Conservation (phyloP, 129 eudicot genomes). For the Flaveria robusta region DNA sequence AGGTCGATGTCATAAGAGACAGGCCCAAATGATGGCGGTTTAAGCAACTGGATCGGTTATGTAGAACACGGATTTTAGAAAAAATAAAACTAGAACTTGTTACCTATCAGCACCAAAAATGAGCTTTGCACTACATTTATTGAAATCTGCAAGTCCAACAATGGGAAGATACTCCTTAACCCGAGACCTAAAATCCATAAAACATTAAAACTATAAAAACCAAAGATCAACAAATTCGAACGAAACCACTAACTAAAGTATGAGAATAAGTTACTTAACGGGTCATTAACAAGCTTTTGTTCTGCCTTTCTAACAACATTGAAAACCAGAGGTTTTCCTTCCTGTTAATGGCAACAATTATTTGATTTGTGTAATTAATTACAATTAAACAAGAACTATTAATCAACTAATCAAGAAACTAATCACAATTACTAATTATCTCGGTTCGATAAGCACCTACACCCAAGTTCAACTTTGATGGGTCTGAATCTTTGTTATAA, state of each 20-base stretch:
- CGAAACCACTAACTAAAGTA: not conserved
- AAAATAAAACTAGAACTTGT: not conserved
- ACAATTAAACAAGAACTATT: not conserved
- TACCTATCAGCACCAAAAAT: conserved; percentile 93
- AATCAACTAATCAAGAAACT: conserved; percentile 17
- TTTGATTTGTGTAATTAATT: not conserved
- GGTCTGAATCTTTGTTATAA: conserved; percentile 77
- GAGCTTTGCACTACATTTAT: conserved; percentile 90
- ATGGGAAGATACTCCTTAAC: conserved; percentile 94
- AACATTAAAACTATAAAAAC: conserved; percentile 4
- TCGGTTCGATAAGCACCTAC: conserved; percentile 98
- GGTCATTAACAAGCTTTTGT: conserved; percentile 76
- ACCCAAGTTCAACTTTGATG: conserved; percentile 79
- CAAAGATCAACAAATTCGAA: not conserved
- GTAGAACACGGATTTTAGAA: too few species aligned
- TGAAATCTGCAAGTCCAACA: conserved; percentile 84
- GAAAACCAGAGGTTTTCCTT: conserved; percentile 89
- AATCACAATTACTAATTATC: conserved; percentile 39
- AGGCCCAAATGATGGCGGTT: too few species aligned
- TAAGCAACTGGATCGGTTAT: too few species aligned
- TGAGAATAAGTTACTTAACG: conserved; percentile 43
- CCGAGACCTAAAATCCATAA: conserved; percentile 59
- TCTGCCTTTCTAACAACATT: conserved; percentile 90
- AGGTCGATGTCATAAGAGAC: too few species aligned
- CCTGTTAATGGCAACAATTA: conserved; percentile 44